A percentile compares a stretch with the other conserved stretches of the same genome.
Conservation (phyloP, 306 rosid genomes). For the Trifolium pratense region DNA sequence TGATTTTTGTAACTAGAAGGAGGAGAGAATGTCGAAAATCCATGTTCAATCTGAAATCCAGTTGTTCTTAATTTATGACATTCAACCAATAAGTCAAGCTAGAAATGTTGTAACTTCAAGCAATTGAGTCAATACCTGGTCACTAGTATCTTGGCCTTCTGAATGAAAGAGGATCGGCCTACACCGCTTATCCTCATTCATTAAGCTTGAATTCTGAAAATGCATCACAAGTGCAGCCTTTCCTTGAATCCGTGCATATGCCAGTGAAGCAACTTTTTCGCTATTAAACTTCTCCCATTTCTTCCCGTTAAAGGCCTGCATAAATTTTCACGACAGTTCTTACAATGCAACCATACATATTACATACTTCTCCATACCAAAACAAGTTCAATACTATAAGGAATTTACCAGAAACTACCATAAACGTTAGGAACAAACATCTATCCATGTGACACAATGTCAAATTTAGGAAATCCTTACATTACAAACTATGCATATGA, state of each 20-base stretch:
- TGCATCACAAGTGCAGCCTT: constrained; percentile 91
- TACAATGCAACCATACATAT: not conserved
- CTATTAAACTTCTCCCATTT: constrained; percentile 96
- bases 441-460: not conserved
- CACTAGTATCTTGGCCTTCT: constrained; percentile 78
- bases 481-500: constrained; percentile 1
- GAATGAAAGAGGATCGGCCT: constrained; percentile 90
- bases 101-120: constrained; percentile 3
- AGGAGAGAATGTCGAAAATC: not conserved
- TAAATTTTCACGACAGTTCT: constrained; percentile 22
- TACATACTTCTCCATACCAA: constrained; percentile 1
- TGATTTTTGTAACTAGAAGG: constrained; percentile 1
- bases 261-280: constrained; percentile 90
- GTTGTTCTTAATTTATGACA: not conserved
- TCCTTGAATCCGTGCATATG: constrained; percentile 94
- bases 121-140: constrained; percentile 61
- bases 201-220: constrained; percentile 91
- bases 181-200: constrained; percentile 95
- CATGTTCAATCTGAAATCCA: not conserved
- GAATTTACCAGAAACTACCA: constrained; percentile 23
- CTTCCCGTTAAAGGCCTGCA: constrained; percentile 90
- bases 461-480: constrained; percentile 23
- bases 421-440: too few species aligned
- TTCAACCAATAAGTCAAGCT: not conserved
- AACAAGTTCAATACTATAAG: constrained; percentile 14